Evolutionary conservation across 75 land plant species (phyloP).

Genomic region (Cunninghamia lanceolata): DNA sequence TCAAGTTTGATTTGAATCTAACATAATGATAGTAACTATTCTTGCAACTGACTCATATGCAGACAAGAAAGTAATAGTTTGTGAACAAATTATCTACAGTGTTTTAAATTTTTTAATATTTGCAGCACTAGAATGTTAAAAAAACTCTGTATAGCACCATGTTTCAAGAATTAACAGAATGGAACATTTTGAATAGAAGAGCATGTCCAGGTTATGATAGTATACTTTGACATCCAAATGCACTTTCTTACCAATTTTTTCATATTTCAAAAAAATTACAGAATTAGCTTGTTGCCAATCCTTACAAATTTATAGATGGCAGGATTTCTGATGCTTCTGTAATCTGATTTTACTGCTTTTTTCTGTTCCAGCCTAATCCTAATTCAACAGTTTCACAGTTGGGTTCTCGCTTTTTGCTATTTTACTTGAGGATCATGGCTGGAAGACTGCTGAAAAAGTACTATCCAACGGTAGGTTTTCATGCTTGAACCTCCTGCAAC

Average conservation of each 20-base stretch:
- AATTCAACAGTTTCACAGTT: constrained; percentile 48
- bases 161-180: neutral
- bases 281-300: neutral
- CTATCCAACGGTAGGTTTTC: constrained; percentile 62
- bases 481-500: constrained; percentile 2
- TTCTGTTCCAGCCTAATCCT: constrained; percentile 47
- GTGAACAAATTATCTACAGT: too few species aligned
- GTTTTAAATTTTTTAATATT: too few species aligned
- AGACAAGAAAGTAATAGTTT: too few species aligned
- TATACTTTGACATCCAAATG: neutral
- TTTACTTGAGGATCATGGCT: constrained; percentile 46
- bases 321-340: neutral
- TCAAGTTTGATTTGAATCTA: too few species aligned
- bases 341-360: neutral
- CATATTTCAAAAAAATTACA: neutral
- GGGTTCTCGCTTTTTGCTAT: constrained; percentile 51
- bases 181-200: neutral
- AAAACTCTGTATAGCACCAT: neutral
- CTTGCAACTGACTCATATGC: too few species aligned
- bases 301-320: neutral
- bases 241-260: neutral
- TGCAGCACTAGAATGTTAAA: too few species aligned
- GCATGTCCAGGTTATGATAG: neutral
- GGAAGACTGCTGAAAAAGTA: constrained; percentile 46
- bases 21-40: too few species aligned